Conservation (phyloP, 2,329 filamentous ascomycete genomes). For the Ophiocordyceps camponoti-floridani region DNA sequence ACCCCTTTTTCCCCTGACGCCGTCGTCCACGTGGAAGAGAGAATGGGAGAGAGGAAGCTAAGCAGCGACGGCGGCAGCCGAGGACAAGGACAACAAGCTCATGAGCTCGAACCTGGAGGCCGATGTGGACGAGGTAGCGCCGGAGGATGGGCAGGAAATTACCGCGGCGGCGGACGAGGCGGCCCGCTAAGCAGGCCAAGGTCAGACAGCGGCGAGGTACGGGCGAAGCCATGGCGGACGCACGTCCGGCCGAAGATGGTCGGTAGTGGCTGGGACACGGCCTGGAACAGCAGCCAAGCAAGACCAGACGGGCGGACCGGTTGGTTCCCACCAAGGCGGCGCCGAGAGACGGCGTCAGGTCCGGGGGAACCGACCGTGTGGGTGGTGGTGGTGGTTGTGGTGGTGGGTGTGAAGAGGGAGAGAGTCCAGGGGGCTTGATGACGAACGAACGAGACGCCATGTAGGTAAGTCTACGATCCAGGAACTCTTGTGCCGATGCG, state of each 20-base stretch:
- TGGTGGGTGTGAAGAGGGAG: neutral
- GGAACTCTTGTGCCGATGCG: neutral
- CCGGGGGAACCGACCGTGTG: neutral
- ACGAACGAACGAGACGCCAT: neutral
- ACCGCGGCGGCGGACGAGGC: conserved; percentile 7
- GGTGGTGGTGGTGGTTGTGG: neutral
- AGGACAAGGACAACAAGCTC: conserved; percentile 49
- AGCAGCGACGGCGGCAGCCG: conserved; percentile 24
- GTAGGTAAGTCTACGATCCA: neutral
- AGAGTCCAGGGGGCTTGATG: neutral
- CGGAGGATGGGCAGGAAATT: conserved; percentile 20
- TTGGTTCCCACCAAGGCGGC: neutral
- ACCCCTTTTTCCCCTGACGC: neutral
- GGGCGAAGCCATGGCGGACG: neutral
- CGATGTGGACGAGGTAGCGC: conserved; percentile 36
- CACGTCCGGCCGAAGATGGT: neutral
- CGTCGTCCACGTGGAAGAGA: neutral
- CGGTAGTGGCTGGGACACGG: neutral
- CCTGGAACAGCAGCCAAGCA: neutral
- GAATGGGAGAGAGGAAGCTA: neutral
- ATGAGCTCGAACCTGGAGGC: conserved; percentile 51
- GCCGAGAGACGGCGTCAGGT: neutral
- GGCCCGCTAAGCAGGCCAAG: neutral
- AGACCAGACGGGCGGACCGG: neutral
- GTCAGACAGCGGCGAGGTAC: neutral